Base-by-base conservation (phyloP, 2,329 filamentous ascomycete genomes). In the Fusarium anguioides region DNA sequence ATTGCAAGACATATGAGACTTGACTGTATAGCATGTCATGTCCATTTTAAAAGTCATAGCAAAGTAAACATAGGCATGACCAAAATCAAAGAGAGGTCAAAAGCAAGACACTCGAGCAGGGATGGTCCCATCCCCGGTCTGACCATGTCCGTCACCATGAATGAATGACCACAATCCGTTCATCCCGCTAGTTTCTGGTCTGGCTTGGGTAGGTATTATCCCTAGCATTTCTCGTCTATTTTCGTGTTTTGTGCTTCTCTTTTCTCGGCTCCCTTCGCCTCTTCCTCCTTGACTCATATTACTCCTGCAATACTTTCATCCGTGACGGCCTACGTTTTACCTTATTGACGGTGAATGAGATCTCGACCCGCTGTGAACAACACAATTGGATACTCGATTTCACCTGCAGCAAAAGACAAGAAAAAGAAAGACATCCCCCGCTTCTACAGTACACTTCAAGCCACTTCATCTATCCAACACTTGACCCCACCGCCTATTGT, bases 181-280 rank as follows among this genome's bases (percentile, higher is more conserved):
- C 52, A 64, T 64, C 53, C 58, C 64, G 64, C 59, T 63, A 66
- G 46, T 58, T 49, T 50, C 47, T 63, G 15, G 14, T 6, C n/a
- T 8, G 14, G 9, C 27, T 17, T 33, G 31, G 41, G 42, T 27
- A 27, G 31, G 24, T 29, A 37, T 29, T 44, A 31, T 66, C 52
- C 52, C 52, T 65, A 50, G 54, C 37, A 58, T 45, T 59, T 65
- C 64, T 61, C 52, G 56, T 48, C 37, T 50, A 31, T 65, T 48
- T 60, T 61, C 41, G 53, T 68, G 56, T 27, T 46, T n/a, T 63
- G 27, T 49, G 39, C 46, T 27, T 63, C 59, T 63, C 8, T 45
- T 39, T 49, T 61, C 58, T 51, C 44, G 36, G 51, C 37, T 36
- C 33, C 44, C 31, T 35, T 56, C 50, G 53, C 24, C 39, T 48